Conservation (phyloP, 441 rosid species). For the Populus hybrid region DNA sequence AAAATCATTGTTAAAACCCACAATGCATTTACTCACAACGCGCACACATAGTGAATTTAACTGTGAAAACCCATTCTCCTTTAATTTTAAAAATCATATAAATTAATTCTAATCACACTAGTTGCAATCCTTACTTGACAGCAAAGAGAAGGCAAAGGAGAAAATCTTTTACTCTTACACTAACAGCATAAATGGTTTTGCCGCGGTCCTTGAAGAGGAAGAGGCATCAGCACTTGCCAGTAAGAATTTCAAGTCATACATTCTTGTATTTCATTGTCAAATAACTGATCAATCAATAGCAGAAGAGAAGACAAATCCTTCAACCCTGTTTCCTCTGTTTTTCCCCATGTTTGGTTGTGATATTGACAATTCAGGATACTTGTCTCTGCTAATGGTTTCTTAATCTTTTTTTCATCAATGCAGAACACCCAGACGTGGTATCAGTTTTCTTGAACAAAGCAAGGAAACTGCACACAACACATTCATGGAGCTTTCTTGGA, state of each 20-base stretch:
- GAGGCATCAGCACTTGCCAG: constrained; percentile 46
- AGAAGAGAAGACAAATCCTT: background rate
- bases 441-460: constrained; percentile 41
- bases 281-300: background rate
- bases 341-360: background rate
- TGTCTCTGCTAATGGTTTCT: background rate
- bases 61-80: too few relatives aligned
- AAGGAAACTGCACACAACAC: constrained; percentile 50
- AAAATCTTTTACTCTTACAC: constrained; percentile 47
- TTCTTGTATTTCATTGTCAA: background rate
- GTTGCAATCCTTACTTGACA: constrained; percentile 16
- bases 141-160: constrained; percentile 32
- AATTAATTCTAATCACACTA: too few relatives aligned
- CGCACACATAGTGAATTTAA: too few relatives aligned
- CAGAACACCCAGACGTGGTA: constrained; percentile 51
- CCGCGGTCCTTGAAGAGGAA: constrained; percentile 52
- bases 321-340: constrained; percentile 1
- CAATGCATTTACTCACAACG: too few relatives aligned
- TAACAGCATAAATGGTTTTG: constrained; percentile 54
- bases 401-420: background rate
- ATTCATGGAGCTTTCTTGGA: constrained; percentile 56
- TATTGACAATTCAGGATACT: background rate
- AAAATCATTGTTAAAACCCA: too few relatives aligned
- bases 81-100: too few relatives aligned
- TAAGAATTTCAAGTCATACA: constrained; percentile 8